phyloP scores from a whole-genome alignment of 257 asterid genomes.

The Linderniella brevidens region DNA sequence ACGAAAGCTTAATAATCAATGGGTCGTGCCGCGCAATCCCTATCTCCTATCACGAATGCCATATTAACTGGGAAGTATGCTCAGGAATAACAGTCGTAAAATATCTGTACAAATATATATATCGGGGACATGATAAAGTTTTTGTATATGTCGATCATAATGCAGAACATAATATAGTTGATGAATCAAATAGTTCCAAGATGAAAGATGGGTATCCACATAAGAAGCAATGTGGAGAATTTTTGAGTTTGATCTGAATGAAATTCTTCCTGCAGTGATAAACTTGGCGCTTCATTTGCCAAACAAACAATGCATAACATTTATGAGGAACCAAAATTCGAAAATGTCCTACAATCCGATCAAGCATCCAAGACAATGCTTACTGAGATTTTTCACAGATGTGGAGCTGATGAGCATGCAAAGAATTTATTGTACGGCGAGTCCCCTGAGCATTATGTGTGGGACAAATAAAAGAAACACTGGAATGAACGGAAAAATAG shows the following conservation, averaged over 20 bases:
- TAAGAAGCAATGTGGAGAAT: slow-evolving; percentile 12
- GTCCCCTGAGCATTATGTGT: slow-evolving; percentile 3
- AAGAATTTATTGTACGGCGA: not conserved
- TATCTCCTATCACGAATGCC: slow-evolving; percentile 3
- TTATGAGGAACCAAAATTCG: not conserved
- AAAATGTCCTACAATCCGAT: not conserved
- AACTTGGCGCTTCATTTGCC: slow-evolving; percentile 4
- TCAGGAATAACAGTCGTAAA: slow-evolving; percentile 1
- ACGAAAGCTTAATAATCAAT: not conserved
- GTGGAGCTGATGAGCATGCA: not conserved
- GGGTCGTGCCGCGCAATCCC: slow-evolving; percentile 10
- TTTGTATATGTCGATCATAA: not conserved
- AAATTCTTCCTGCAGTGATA: not conserved
- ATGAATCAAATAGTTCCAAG: slow-evolving; percentile 5
- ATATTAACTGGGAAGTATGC: slow-evolving; percentile 8
- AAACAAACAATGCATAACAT: slow-evolving; percentile 1
- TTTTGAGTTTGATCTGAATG: slow-evolving; percentile 8
- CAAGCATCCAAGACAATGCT: slow-evolving; percentile 3
- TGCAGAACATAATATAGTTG: not conserved
- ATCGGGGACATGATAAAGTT: slow-evolving; percentile 5
- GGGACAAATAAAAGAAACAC: not conserved
- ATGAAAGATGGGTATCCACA: slow-evolving; percentile 10
- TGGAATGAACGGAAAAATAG: slow-evolving; percentile 1
- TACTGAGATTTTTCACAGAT: not conserved
- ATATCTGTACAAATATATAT: slow-evolving; percentile 11